Base-by-base conservation (phyloP, 257 asterid genomes). In the Gardenia jasminoides region DNA sequence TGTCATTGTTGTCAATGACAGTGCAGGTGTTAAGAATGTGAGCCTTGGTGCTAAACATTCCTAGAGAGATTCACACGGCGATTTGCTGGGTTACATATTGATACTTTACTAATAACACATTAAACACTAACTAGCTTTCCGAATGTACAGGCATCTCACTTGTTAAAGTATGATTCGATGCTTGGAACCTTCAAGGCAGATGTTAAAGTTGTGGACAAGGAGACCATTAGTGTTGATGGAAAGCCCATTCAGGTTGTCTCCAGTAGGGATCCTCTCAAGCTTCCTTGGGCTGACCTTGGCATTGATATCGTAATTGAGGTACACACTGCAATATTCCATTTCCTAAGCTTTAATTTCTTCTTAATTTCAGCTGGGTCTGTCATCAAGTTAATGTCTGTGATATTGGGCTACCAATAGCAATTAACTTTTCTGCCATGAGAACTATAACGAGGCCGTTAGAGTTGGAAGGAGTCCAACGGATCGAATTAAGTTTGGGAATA, bases 261-360 rank as follows among this genome's bases (percentile, higher is more conserved):
- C 19, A 89, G 24, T 83, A 79, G 97, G 82, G 98, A 94, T 81
- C 98, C 98, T 74, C 94, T 94, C 77, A 85, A 93, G 81, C 97
- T 92, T 78, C 98, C 98, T 2, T 94, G 98, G 98, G 94, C 98
- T 22, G 98, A 94, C 54, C 87, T 94, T 10, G 98, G 97, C 70
- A 93, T 92, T 46, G 98, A 94, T 84, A 94, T 94, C 70, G 98
- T 94, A 24, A 94, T 94, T 67, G 98, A 94, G 96, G 97, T 90
- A 80, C 67, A 48, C 54, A 17, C 7, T 26, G 43, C 48, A 64
- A 39, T 43, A 26, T 28, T 0, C 59, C 8, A 30, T 28, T 56
- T 11, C 67, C 36, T 15, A 43, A 69, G 72, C 10, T 68, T 47
- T n/a, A 4, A 8, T 67, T 30, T 31, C n/a, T 36, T 17, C 67